These are phyloP conservation scores for Helotiales sp. DNA, from an alignment of 2,329 filamentous ascomycete genomes.

Conservation along the genomic window DNA sequence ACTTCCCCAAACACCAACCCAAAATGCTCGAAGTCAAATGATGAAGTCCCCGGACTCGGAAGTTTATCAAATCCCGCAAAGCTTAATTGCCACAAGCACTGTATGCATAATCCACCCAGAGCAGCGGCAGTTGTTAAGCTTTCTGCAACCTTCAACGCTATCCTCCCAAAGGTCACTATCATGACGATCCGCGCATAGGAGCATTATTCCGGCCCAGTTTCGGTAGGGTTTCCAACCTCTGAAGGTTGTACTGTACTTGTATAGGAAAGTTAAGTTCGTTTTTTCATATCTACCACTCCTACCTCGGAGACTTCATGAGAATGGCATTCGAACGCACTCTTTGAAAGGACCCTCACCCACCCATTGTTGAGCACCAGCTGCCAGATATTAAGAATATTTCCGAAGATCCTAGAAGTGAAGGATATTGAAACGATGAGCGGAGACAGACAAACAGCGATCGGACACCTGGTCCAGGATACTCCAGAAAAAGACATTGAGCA, in stretches of 20 bases:
- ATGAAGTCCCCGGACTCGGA: not conserved
- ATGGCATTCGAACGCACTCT: too few relatives aligned
- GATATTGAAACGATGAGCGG: not conserved
- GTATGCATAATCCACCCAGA: not conserved
- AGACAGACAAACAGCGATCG: not conserved
- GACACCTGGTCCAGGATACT: not conserved
- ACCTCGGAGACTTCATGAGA: not conserved
- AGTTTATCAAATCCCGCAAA: not conserved
- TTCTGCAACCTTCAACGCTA: not conserved
- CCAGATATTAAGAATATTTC: too few relatives aligned
- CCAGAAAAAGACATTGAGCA: conserved; percentile 11
- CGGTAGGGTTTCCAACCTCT: not conserved
- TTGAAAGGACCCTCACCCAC: too few relatives aligned
- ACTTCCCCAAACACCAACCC: too few relatives aligned
- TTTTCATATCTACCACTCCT: not conserved
- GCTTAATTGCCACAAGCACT: too few relatives aligned
- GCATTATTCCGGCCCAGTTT: not conserved
- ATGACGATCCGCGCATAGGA: not conserved
- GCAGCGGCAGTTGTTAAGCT: not conserved
- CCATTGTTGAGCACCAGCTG: too few relatives aligned
- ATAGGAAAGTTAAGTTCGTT: not conserved
- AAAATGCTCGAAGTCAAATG: not conserved
- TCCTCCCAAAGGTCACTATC: too few relatives aligned
- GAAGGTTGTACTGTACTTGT: too few relatives aligned
- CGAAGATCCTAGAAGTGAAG: too few relatives aligned